These are phyloP conservation scores for Anthracocystis setariae DNA, from an alignment of 1,284 basidiomycete genomes.

Conservation along the genomic window DNA sequence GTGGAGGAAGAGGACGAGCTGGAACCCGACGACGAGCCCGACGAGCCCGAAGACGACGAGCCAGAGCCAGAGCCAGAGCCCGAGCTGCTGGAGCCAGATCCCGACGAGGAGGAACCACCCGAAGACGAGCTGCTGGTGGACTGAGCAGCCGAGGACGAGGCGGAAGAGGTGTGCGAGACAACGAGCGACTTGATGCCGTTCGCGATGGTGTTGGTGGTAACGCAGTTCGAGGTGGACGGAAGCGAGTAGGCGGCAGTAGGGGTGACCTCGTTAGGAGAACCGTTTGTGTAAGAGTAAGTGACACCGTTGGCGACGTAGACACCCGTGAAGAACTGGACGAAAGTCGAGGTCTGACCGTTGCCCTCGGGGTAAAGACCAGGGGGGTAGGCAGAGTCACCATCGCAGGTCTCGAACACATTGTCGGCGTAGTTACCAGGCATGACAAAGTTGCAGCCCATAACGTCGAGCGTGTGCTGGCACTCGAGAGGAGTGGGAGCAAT, in stretches of 20 bases:
- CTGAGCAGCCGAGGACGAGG: constrained; percentile 23
- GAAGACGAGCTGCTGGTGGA: constrained; percentile 6
- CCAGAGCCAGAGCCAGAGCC: constrained; percentile 10
- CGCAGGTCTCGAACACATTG: constrained; percentile 63
- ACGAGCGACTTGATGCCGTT: constrained; percentile 62
- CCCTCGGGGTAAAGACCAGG: constrained; percentile 62
- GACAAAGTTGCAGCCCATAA: constrained; percentile 68
- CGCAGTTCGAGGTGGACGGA: constrained; percentile 61
- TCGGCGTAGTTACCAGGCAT: constrained; percentile 66
- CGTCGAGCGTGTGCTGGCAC: constrained; percentile 66
- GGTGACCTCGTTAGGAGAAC: constrained; percentile 55
- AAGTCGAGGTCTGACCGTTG: constrained; percentile 60
- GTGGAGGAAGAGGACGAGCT: constrained; percentile 10
- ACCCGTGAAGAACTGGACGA: constrained; percentile 63
- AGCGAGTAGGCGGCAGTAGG: constrained; percentile 64
- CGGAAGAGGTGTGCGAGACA: constrained; percentile 10
- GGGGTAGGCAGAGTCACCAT: constrained; percentile 66
- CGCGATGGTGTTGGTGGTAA: constrained; percentile 36
- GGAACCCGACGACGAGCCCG: not conserved
- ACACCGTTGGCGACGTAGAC: constrained; percentile 45
- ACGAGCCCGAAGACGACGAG: constrained; percentile 3
- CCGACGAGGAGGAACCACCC: constrained; percentile 6
- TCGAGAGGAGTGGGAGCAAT: constrained; percentile 53
- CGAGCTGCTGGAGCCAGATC: constrained; percentile 6
- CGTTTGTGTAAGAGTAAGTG: constrained; percentile 62